Percentiles rank a stretch among this genome's conserved stretches.
Evolutionary conservation across 257 asterid genomes (phyloP).

Genomic region (Voacanga thouarsii): DNA sequence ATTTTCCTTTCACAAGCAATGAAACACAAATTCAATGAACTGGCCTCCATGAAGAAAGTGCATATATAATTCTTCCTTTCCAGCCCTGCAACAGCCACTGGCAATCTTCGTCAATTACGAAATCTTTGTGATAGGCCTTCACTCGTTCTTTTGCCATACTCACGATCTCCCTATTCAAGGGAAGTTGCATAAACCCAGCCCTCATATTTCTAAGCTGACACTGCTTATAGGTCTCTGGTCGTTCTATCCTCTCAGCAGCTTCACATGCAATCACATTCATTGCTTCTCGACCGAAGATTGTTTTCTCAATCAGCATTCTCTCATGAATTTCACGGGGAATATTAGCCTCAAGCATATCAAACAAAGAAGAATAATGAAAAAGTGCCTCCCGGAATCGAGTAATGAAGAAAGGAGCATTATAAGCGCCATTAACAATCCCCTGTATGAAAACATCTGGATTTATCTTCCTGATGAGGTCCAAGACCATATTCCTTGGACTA

Average conservation of each 20-base stretch:
- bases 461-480: slow-evolving; percentile 34
- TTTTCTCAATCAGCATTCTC: slow-evolving; percentile 35
- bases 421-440: slow-evolving; percentile 44
- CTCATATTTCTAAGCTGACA: slow-evolving; percentile 37
- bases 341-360: slow-evolving; percentile 43
- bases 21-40: slow-evolving; percentile 12
- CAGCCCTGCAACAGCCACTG: slow-evolving; percentile 46
- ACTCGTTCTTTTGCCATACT: slow-evolving; percentile 27
- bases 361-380: slow-evolving; percentile 40
- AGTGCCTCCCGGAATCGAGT: slow-evolving; percentile 46
- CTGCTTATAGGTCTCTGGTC: slow-evolving; percentile 52
- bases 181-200: slow-evolving; percentile 41
- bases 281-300: slow-evolving; percentile 39
- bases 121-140: slow-evolving; percentile 33
- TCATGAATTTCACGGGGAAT: slow-evolving; percentile 41
- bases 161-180: slow-evolving; percentile 36
- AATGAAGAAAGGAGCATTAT: slow-evolving; percentile 42
- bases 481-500: slow-evolving; percentile 38
- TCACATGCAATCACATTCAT: slow-evolving; percentile 51
- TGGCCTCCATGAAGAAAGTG: slow-evolving; percentile 37
- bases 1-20: slow-evolving; percentile 6
- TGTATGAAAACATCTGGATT: slow-evolving; percentile 33
- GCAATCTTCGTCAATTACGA: slow-evolving; percentile 37
- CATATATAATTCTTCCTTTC: slow-evolving; percentile 42
- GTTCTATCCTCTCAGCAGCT: slow-evolving; percentile 44